These are phyloP conservation scores for Antitrichia curtipendula DNA, from an alignment of 225 moss, liverwort and hornwort species.

Conservation along the genomic window DNA sequence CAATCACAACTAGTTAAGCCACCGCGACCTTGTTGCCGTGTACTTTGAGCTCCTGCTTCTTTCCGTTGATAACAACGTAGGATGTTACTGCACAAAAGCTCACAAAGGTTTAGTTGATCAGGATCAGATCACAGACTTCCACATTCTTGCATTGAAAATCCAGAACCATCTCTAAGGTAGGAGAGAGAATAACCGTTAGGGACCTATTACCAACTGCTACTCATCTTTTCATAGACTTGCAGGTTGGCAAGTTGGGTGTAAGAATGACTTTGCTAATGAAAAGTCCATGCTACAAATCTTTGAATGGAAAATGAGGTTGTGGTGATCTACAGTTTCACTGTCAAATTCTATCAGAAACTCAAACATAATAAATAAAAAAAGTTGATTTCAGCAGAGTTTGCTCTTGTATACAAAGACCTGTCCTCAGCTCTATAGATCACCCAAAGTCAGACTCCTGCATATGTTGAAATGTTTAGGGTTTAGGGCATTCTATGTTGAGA, in stretches of 20 bases:
- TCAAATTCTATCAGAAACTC: too few relatives aligned
- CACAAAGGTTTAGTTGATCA: background rate
- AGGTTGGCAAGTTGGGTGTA: background rate
- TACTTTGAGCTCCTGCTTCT: slow-evolving; percentile 13
- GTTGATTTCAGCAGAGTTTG: background rate
- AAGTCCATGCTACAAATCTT: background rate
- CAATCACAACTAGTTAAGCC: background rate
- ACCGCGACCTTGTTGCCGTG: slow-evolving; percentile 1
- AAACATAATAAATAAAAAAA: background rate
- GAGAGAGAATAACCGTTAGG: too few relatives aligned
- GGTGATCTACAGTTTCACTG: background rate
- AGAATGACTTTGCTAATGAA: background rate
- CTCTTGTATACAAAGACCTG: background rate
- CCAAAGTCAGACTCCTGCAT: background rate
- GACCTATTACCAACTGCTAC: too few relatives aligned
- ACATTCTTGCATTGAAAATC: background rate
- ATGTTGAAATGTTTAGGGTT: background rate
- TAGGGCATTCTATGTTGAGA: too few relatives aligned
- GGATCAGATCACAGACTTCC: background rate
- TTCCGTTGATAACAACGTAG: slow-evolving; percentile 11
- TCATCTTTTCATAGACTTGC: background rate
- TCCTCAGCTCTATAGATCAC: background rate
- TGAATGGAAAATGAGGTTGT: background rate
- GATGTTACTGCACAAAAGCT: slow-evolving; percentile 9
- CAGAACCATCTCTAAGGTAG: too few relatives aligned